Evolutionary conservation across 2,329 filamentous ascomycete species (phyloP).

Genomic region (Cryphonectria japonica): DNA sequence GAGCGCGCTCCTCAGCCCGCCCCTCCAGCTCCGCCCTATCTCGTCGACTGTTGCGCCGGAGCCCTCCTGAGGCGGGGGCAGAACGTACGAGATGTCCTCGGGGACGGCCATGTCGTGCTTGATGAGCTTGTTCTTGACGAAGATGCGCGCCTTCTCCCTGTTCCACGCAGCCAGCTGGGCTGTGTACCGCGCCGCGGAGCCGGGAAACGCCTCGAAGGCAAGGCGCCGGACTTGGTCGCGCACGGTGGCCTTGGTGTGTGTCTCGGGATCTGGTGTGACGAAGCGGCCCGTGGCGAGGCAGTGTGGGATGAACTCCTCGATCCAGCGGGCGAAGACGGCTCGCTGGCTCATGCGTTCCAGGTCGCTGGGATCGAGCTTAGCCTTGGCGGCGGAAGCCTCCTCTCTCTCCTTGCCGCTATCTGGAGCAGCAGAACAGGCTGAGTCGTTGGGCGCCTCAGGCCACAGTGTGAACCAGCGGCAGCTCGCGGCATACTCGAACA

Average conservation of each 20-base stretch:
- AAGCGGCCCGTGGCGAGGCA: slow-evolving; percentile 48
- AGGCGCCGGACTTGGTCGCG: slow-evolving; percentile 55
- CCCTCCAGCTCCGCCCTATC: slow-evolving; percentile 38
- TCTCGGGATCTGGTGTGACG: slow-evolving; percentile 17
- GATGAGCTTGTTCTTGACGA: slow-evolving; percentile 25
- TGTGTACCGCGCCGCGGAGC: slow-evolving; percentile 49
- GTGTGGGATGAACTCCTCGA: slow-evolving; percentile 64
- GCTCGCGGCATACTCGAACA: slow-evolving; percentile 65
- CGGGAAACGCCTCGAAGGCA: slow-evolving; percentile 56
- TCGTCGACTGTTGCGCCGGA: slow-evolving; percentile 10
- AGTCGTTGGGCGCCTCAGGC: slow-evolving; percentile 24
- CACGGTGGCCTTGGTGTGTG: slow-evolving; percentile 28
- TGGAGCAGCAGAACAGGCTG: background rate
- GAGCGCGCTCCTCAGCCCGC: slow-evolving; percentile 46
- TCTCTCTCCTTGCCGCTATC: slow-evolving; percentile 23
- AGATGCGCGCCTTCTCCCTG: slow-evolving; percentile 40
- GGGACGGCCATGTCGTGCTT: slow-evolving; percentile 45
- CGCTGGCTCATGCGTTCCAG: slow-evolving; percentile 58
- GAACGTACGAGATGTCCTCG: slow-evolving; percentile 47
- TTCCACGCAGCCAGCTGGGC: slow-evolving; percentile 47
- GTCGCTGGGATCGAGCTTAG: slow-evolving; percentile 57
- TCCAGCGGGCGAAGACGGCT: slow-evolving; percentile 62
- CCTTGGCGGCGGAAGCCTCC: slow-evolving; percentile 35
- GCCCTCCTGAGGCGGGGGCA: slow-evolving; percentile 37
- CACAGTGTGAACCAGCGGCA: slow-evolving; percentile 62